Evolutionary conservation across 2,329 filamentous ascomycete genomes (phyloP), one percentile per base, ranked within the genome.

Genomic region (Colletotrichum lindemuthianum): DNA sequence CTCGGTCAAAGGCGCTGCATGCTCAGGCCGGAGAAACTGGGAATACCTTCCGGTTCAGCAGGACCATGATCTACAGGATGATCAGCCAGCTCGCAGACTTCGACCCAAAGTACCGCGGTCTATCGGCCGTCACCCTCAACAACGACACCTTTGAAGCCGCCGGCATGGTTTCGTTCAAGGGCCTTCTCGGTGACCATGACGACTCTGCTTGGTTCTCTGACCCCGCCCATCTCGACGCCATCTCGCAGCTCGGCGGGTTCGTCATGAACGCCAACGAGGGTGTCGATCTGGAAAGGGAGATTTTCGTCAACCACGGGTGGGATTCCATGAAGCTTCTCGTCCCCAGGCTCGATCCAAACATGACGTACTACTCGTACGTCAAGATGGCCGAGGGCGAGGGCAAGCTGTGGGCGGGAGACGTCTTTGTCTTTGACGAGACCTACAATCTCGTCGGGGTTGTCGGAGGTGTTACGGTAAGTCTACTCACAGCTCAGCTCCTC

Each of bases 41-140:
- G 41, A 84, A 86, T 59, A 90, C 90, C 34, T 90, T 91, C 74
- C 90, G 91, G 77, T 85, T 93, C 66, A 86, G 90, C 53, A 88
- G 90, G 32, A 90, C 90, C 37, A 86, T 93, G 79, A 89, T 90
- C 12, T 96, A 96, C 84, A 94, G 93, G 78, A 84, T 87, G 1
- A 86, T 87, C 69, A 70, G 75, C 10, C 81, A 84, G 45, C 75
- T 88, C 0, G 86, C 88, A 6, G 84, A 88, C 70, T 89, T 88
- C 67, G 77, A 81, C 13, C 74, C 72, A 8, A 78, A 79, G 41
- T 89, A 86, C 72, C 80, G 79, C 56, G 86, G 85, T 32, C 88
- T 88, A 77, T 81, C 87, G 43, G 84, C 86, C 58, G 84, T 89
- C 8, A 81, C 88, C 40, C 77, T 89, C 7, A 77, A 83, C 70